Evolutionary conservation across 2,329 filamentous ascomycete species (phyloP).

Genomic region (Epichloe amarillans): DNA sequence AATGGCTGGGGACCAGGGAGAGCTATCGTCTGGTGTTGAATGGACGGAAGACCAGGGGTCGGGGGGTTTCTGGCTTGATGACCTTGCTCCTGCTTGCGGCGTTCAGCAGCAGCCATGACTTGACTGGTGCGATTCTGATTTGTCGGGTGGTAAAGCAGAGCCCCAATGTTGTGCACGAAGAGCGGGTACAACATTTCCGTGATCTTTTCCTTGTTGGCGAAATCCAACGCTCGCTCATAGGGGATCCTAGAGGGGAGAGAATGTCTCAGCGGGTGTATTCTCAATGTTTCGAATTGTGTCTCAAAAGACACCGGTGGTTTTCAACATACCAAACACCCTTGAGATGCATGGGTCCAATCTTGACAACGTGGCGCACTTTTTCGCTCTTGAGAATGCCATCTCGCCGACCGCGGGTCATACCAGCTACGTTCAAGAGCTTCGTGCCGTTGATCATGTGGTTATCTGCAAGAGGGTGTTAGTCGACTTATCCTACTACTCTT

Average conservation of each 20-base stretch:
- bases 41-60: conserved; percentile 46
- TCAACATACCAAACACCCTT: conserved; percentile 83
- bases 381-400: conserved; percentile 97
- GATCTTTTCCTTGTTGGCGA: conserved; percentile 99
- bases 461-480: conserved; percentile 36
- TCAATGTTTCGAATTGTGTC: conserved; percentile 3
- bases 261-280: conserved; percentile 13
- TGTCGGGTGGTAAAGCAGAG: conserved; percentile 82
- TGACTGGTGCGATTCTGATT: conserved; percentile 73
- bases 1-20: conserved; percentile 43
- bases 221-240: conserved; percentile 92
- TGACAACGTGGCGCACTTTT: conserved; percentile 91
- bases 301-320: conserved; percentile 5
- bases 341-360: conserved; percentile 97
- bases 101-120: conserved; percentile 75
- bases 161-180: conserved; percentile 94
- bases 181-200: conserved; percentile 89
- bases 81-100: conserved; percentile 57
- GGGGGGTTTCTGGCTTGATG: conserved; percentile 49
- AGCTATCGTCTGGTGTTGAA: conserved; percentile 52
- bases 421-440: conserved; percentile 90
- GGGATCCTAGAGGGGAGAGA: conserved; percentile 58
- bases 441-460: conserved; percentile 99
- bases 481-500: not conserved
- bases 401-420: conserved; percentile 90